A percentile compares a stretch with the other conserved stretches of the same genome.
Evolutionary conservation across 176 grass and related monocot genomes (phyloP).

Genomic region (Miscanthus lutarioriparius): DNA sequence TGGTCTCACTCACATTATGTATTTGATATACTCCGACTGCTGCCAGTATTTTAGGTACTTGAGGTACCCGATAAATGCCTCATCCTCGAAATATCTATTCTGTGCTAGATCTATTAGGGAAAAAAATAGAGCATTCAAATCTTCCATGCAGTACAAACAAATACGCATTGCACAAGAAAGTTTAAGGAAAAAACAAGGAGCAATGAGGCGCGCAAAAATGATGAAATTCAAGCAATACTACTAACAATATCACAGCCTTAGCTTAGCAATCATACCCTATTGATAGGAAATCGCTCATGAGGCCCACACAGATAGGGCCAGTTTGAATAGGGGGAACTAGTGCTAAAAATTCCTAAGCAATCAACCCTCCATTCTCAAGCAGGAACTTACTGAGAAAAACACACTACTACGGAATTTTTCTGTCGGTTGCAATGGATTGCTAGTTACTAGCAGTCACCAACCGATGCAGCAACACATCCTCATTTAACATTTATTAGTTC

Average conservation of each 20-base stretch:
- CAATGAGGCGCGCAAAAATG: not conserved
- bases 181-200: not conserved
- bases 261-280: not conserved
- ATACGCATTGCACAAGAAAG: not conserved
- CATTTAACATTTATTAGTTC: too few relatives aligned
- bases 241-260: not conserved
- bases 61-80: constrained; percentile 85
- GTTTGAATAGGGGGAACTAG: not conserved
- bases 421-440: not conserved
- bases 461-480: not conserved
- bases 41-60: constrained; percentile 97
- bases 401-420: not conserved
- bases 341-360: not conserved
- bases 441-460: not conserved
- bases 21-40: constrained; percentile 87
- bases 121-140: constrained; percentile 17
- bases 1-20: constrained; percentile 73
- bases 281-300: not conserved
- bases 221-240: not conserved
- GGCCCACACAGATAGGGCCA: not conserved
- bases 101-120: constrained; percentile 78
- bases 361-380: not conserved
- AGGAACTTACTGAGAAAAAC: not conserved
- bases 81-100: constrained; percentile 96
- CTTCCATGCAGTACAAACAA: not conserved